A percentile compares a stretch with the other conserved stretches of the same genome.
Conservation (phyloP, 345 rosid species). For the Atalantia buxifolia region DNA sequence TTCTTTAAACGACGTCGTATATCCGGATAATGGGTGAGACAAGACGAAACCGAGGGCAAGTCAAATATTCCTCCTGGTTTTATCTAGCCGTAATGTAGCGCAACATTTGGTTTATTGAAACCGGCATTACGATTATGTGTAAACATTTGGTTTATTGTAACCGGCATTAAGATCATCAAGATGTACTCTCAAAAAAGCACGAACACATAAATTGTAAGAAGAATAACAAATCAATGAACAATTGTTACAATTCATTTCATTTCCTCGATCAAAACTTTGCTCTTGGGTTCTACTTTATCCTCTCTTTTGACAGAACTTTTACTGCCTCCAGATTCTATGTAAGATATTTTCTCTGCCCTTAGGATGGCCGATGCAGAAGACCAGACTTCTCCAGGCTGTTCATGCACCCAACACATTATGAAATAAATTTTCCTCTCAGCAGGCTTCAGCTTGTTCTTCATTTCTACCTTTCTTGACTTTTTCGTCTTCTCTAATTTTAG, state of each 20-base stretch:
- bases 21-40: no score
- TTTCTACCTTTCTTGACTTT: slow-evolving; percentile 42
- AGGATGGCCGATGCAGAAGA: slow-evolving; percentile 47
- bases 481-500: slow-evolving; percentile 35
- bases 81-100: no score
- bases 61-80: no score
- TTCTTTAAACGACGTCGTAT: no score
- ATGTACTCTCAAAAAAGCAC: not conserved
- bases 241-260: slow-evolving; percentile 26
- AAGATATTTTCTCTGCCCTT: slow-evolving; percentile 47
- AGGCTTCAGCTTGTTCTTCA: slow-evolving; percentile 59
- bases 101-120: no score
- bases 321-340: slow-evolving; percentile 26
- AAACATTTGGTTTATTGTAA: not conserved
- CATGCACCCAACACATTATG: slow-evolving; percentile 89
- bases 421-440: slow-evolving; percentile 77
- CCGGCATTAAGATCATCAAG: not conserved
- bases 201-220: not conserved
- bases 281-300: slow-evolving; percentile 19
- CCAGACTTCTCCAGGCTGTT: slow-evolving; percentile 69
- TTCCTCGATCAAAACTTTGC: slow-evolving; percentile 64
- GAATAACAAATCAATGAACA: not conserved
- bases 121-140: no score
- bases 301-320: slow-evolving; percentile 20
- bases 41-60: no score